phyloP scores from a whole-genome alignment of 257 asterid species.

The Echites panduratus region DNA sequence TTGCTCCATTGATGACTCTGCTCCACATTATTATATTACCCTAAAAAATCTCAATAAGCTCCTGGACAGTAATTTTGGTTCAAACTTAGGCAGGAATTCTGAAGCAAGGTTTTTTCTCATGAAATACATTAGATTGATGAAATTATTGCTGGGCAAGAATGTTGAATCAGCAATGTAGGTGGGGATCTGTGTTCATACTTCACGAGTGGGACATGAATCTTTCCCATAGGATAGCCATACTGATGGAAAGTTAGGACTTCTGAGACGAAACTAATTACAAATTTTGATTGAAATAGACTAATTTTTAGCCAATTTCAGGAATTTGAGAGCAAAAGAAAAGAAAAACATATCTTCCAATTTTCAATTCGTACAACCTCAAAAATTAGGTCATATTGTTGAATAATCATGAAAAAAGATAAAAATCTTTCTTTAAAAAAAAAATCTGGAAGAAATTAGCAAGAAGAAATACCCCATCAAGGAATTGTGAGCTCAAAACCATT shows the following conservation, averaged over 20 bases:
- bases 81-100: not conserved
- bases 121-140: not conserved
- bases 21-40: not conserved
- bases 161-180: not conserved
- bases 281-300: not conserved
- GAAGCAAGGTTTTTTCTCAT: not conserved
- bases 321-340: not conserved
- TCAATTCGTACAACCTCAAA: not conserved
- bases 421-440: not conserved
- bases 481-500: not conserved
- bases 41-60: not conserved
- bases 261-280: not conserved
- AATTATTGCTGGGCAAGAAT: not conserved
- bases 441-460: not conserved
- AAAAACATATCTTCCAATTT: not conserved
- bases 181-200: too few species aligned
- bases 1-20: not conserved
- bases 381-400: not conserved
- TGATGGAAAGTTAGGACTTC: not conserved
- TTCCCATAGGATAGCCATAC: not conserved
- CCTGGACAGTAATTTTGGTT: not conserved
- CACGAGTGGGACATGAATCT: not conserved
- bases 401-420: not conserved
- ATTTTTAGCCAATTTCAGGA: not conserved
- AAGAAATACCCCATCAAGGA: not conserved